Base-by-base conservation (phyloP, 163 green algal genomes). In the Scenedesmus sp. region DNA sequence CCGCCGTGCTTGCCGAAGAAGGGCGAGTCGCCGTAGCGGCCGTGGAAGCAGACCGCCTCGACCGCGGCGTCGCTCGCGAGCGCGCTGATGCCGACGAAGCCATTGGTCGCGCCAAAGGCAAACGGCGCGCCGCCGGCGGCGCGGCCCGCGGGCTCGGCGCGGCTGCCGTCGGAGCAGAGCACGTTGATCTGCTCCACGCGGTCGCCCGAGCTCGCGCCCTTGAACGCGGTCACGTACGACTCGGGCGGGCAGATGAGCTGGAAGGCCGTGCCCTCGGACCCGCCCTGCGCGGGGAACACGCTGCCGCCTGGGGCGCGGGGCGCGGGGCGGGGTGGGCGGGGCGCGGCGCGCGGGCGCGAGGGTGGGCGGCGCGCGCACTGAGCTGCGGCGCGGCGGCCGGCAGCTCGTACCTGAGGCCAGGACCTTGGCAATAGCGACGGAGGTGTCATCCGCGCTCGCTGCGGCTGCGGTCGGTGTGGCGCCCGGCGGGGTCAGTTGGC, bases 201-300 rank as follows among this genome's bases (percentile, higher is more conserved):
- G 24, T 63, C 20, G 2, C 54, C 54, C 34, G 54, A 63, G n/a
- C n/a, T n/a, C 4, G 54, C 54, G 31, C 54, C 54, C 22, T 24
- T 63, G 24, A 63, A 63, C 13, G 54, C 54, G 31, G 54, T 63
- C 26, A 63, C 54, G 54, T 63, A 63, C 24, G 54, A 34, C 10
- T 28, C 54, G 34, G 54, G 26, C 31, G 54, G 54, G 54, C 54
- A 63, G 26, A 63, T 63, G 17, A 63, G 54, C 54, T 63, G 54
- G 54, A 63, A 63, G 4, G 54, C 31, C 4, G 31, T 28, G 54
- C 54, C 54, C 4, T 39, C 54, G 5, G 54, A 63, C 26, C 54
- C 34, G 54, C 54, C 54, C 54, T 63, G 54, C 13, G 54, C 54
- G 31, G 54, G 54, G 54, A 63, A 63, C 26, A 63, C 54, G 13